Percentiles rank a stretch among this genome's conserved stretches.
phyloP scores from a whole-genome alignment of 192 early-diverging fungal genomes.

The Gaertneriomyces sp. region DNA sequence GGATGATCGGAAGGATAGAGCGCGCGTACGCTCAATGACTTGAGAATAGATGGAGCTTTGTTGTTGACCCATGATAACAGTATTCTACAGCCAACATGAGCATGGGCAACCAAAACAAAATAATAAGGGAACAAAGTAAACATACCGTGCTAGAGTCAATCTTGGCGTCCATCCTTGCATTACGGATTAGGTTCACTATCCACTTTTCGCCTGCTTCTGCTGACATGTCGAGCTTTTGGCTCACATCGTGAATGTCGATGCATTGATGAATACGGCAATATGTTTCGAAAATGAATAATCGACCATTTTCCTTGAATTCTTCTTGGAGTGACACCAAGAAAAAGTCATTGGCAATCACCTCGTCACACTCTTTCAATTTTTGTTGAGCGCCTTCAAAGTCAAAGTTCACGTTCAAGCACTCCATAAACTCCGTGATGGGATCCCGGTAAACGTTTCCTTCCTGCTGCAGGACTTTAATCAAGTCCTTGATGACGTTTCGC shows the following conservation, averaged over 20 bases:
- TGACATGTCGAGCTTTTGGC: conserved; percentile 77
- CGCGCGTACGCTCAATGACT: conserved; percentile 92
- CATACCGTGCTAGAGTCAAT: conserved; percentile 79
- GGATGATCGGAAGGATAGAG: conserved; percentile 85
- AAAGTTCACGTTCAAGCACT: conserved; percentile 87
- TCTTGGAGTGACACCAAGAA: conserved; percentile 82
- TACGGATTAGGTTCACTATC: conserved; percentile 95
- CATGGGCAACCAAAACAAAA: not conserved
- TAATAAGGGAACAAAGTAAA: not conserved
- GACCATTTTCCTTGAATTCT: conserved; percentile 93
- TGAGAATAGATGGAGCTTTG: conserved; percentile 87
- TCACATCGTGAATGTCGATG: conserved; percentile 86
- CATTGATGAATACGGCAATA: conserved; percentile 97
- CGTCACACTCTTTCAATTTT: conserved; percentile 84
- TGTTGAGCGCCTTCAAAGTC: conserved; percentile 90
- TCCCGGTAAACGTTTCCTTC: conserved; percentile 71
- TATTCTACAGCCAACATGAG: conserved; percentile 52
- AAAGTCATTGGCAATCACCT: conserved; percentile 83
- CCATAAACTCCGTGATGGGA: conserved; percentile 91
- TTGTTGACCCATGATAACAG: conserved; percentile 88
- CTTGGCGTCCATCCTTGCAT: conserved; percentile 95
- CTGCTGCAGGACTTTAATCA: conserved; percentile 85
- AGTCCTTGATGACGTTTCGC: conserved; percentile 79
- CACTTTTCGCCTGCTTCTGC: conserved; percentile 93
- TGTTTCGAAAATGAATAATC: conserved; percentile 91